Conservation (phyloP, 768 basidiomycete genomes). For the Melanogaster broomeanus region DNA sequence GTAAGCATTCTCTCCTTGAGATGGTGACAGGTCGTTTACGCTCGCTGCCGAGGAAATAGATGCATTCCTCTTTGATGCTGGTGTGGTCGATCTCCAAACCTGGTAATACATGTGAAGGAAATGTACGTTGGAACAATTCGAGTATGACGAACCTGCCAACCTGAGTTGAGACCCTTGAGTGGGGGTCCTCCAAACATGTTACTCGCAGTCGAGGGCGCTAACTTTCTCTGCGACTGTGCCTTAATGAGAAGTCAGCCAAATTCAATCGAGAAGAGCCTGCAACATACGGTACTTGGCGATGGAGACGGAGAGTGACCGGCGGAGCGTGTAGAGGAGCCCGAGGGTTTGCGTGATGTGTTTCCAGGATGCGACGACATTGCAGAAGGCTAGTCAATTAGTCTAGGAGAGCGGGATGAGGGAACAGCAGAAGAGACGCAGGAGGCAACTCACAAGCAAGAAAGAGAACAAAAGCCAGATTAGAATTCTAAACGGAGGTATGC, state of each 20-base stretch:
- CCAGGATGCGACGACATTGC: slow-evolving; percentile 37
- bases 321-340: slow-evolving; percentile 69
- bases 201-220: slow-evolving; percentile 40
- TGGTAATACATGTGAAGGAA: slow-evolving; percentile 24
- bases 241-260: slow-evolving; percentile 18
- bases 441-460: slow-evolving; percentile 31
- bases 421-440: slow-evolving; percentile 5
- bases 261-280: neutral
- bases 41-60: slow-evolving; percentile 64
- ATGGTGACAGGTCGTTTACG: slow-evolving; percentile 47
- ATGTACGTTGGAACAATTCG: slow-evolving; percentile 8
- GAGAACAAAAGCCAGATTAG: slow-evolving; percentile 23
- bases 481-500: slow-evolving; percentile 28
- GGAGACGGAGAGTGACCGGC: slow-evolving; percentile 60
- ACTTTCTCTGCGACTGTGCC: slow-evolving; percentile 48
- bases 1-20: slow-evolving; percentile 47
- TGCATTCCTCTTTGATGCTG: slow-evolving; percentile 56
- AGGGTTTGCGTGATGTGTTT: slow-evolving; percentile 63
- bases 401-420: slow-evolving; percentile 20
- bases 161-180: slow-evolving; percentile 56
- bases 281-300: slow-evolving; percentile 59
- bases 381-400: slow-evolving; percentile 25
- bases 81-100: slow-evolving; percentile 60
- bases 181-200: slow-evolving; percentile 54
- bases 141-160: slow-evolving; percentile 61